phyloP scores from a whole-genome alignment of 2,329 filamentous ascomycete species.

The Karstenula rhodostoma region DNA sequence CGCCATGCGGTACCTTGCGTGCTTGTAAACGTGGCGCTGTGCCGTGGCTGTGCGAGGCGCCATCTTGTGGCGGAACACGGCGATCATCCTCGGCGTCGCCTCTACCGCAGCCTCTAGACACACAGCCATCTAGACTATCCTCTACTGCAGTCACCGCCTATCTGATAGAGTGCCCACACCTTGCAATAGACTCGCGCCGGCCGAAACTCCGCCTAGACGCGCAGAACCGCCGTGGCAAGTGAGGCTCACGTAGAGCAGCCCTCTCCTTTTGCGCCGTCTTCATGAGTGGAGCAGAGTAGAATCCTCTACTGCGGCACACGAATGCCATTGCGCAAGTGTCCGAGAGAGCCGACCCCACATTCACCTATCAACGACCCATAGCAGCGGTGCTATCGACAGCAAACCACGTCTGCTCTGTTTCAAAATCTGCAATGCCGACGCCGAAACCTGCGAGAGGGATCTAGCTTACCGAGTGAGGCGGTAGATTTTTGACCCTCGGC shows the following conservation, averaged over 20 bases:
- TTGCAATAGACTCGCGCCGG: slow-evolving; percentile 22
- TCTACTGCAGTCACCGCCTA: slow-evolving; percentile 17
- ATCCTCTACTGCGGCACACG: slow-evolving; percentile 33
- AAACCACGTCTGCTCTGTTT: slow-evolving; percentile 41
- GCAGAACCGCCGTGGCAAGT: slow-evolving; percentile 20
- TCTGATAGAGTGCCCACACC: slow-evolving; percentile 6
- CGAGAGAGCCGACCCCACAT: slow-evolving; percentile 26
- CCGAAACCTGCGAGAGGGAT: slow-evolving; percentile 32
- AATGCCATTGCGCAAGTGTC: slow-evolving; percentile 35
- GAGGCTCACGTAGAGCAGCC: slow-evolving; percentile 3
- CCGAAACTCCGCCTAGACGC: slow-evolving; percentile 25
- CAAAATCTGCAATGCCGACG: slow-evolving; percentile 38
- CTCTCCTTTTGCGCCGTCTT: slow-evolving; percentile 24
- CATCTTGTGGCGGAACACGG: slow-evolving; percentile 21
- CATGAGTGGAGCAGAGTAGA: slow-evolving; percentile 40
- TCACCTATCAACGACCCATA: slow-evolving; percentile 38
- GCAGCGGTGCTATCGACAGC: slow-evolving; percentile 43
- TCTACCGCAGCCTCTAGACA: slow-evolving; percentile 17
- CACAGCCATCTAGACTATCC: too few species aligned
- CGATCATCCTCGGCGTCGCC: slow-evolving; percentile 40
- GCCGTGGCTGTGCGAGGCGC: slow-evolving; percentile 38
- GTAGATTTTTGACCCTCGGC: slow-evolving; percentile 31
- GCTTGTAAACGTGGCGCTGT: slow-evolving; percentile 8
- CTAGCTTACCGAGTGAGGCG: slow-evolving; percentile 38
- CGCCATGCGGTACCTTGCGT: slow-evolving; percentile 10